Evolutionary conservation across 2,329 filamentous ascomycete genomes (phyloP).

Genomic region (Beauveria asiatica): DNA sequence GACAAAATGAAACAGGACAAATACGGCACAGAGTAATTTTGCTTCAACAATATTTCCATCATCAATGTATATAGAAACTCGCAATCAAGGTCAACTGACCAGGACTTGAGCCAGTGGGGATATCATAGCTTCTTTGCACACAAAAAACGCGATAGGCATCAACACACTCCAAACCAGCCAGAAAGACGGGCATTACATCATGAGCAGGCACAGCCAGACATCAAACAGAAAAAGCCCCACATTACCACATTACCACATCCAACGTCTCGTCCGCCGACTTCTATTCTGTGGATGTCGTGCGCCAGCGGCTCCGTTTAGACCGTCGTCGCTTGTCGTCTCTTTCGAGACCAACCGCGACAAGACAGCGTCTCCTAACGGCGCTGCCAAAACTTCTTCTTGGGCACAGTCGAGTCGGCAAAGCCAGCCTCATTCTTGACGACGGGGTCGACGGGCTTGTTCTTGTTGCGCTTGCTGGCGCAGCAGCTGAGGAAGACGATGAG

Average conservation of each 20-base stretch:
- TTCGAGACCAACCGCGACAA: no score
- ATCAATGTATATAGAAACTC: slow-evolving; percentile 5
- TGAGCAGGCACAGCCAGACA: slow-evolving; percentile 3
- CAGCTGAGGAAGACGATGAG: slow-evolving; percentile 54
- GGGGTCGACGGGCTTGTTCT: slow-evolving; percentile 17
- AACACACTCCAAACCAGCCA: slow-evolving; percentile 6
- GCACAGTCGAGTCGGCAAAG: slow-evolving; percentile 14
- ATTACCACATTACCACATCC: not conserved
- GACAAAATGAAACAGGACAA: not conserved
- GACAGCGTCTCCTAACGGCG: slow-evolving; percentile 1
- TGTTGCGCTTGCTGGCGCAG: slow-evolving; percentile 41
- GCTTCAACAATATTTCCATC: not conserved
- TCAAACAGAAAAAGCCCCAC: not conserved
- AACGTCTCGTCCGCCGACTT: not conserved
- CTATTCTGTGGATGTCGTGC: not conserved
- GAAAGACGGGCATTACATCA: slow-evolving; percentile 9
- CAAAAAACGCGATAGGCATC: not conserved
- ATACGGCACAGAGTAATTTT: no score
- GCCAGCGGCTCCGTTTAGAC: not conserved
- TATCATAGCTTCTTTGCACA: slow-evolving; percentile 10
- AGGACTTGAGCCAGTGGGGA: slow-evolving; percentile 5
- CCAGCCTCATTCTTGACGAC: slow-evolving; percentile 21
- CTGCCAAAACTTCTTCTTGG: slow-evolving; percentile 9
- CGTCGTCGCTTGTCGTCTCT: not conserved
- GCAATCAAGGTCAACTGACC: not conserved